Percentiles rank a stretch among this genome's conserved stretches.
Conservation (phyloP, 768 basidiomycete species). For the Russula abietina region DNA sequence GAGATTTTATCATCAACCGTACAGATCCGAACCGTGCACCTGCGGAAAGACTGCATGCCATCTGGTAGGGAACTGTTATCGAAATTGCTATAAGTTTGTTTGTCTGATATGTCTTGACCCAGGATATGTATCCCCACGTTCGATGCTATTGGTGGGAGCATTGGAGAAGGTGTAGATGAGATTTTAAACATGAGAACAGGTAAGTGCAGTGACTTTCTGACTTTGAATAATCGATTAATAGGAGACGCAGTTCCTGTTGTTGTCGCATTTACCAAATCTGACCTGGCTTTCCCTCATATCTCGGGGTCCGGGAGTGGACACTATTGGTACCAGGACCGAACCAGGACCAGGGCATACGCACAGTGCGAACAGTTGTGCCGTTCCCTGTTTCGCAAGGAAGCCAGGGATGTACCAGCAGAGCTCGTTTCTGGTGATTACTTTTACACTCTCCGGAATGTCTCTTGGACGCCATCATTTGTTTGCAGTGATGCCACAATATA, state of each 20-base stretch:
- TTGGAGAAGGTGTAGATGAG: neutral
- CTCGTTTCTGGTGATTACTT: neutral
- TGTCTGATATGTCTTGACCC: neutral
- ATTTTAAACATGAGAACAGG: neutral
- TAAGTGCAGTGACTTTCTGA: neutral
- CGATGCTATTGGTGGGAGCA: neutral
- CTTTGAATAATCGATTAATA: neutral
- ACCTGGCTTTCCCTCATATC: neutral
- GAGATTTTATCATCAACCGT: neutral
- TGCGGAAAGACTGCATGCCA: neutral
- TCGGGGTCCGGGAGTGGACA: neutral
- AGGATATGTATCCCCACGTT: neutral
- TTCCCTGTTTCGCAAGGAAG: neutral
- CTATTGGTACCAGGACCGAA: neutral
- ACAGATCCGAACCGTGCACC: neutral
- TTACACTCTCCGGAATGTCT: neutral
- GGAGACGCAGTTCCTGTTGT: neutral
- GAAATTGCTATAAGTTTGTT: neutral
- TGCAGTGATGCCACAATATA: neutral
- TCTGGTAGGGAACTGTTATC: neutral
- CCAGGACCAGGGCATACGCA: neutral
- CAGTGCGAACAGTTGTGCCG: neutral
- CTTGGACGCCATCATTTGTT: neutral
- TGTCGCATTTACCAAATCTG: slow-evolving; percentile 2
- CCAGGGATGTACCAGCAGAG: neutral